These are phyloP conservation scores for Torulaspora gathmanii DNA, from an alignment of 805 yeast species.

Conservation along the genomic window DNA sequence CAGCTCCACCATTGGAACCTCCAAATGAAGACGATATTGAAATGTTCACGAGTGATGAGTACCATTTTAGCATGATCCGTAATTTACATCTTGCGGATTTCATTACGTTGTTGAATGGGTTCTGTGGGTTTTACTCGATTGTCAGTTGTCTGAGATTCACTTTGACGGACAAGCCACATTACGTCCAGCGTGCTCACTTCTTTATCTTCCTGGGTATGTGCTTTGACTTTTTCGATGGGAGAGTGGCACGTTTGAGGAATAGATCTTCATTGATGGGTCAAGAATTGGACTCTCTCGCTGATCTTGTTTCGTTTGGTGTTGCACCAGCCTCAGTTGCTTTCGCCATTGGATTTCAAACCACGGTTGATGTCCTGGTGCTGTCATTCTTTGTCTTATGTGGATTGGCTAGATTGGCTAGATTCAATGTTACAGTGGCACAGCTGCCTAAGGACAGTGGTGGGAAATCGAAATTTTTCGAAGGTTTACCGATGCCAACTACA, in stretches of 20 bases:
- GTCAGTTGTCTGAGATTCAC: slow-evolving; percentile 80
- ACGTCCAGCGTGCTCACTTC: slow-evolving; percentile 82
- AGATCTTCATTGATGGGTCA: slow-evolving; percentile 94
- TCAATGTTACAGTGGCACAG: slow-evolving; percentile 88
- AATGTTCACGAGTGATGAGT: slow-evolving; percentile 73
- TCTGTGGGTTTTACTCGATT: slow-evolving; percentile 87
- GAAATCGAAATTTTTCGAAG: slow-evolving; percentile 89
- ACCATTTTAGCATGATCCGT: slow-evolving; percentile 83
- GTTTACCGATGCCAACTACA: slow-evolving; percentile 91
- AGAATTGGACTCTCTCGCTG: slow-evolving; percentile 95
- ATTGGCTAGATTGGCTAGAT: slow-evolving; percentile 87
- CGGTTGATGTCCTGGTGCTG: slow-evolving; percentile 70
- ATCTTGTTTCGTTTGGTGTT: slow-evolving; percentile 88
- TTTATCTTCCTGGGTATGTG: slow-evolving; percentile 88
- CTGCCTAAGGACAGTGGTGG: slow-evolving; percentile 88
- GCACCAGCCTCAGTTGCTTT: slow-evolving; percentile 94
- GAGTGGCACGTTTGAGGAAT: slow-evolving; percentile 91
- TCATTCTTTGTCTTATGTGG: slow-evolving; percentile 90
- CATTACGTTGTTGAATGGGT: slow-evolving; percentile 90
- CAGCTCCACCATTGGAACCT: slow-evolving; percentile 57
- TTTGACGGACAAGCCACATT: slow-evolving; percentile 60
- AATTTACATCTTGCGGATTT: slow-evolving; percentile 93
- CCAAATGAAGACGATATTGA: slow-evolving; percentile 73
- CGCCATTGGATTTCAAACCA: slow-evolving; percentile 81
- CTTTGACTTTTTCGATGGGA: slow-evolving; percentile 94